These are phyloP conservation scores for Kodamaea alishanica DNA, from an alignment of 1,139 yeast genomes.

Conservation along the genomic window DNA sequence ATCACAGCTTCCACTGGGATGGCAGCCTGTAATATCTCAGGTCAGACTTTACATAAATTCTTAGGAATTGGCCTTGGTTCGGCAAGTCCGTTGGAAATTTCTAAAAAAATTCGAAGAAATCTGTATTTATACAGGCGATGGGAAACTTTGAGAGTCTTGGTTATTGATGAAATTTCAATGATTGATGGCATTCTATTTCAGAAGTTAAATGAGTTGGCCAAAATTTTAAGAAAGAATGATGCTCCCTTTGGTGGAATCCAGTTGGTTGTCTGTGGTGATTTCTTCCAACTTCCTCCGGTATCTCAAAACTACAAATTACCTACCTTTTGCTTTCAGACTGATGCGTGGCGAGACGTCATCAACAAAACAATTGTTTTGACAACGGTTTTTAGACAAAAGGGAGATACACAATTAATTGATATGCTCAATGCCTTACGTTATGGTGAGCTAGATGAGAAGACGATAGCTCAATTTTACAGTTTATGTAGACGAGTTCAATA, in stretches of 20 bases:
- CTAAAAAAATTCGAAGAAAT: slow-evolving; percentile 45
- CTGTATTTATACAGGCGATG: slow-evolving; percentile 49
- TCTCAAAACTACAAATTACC: slow-evolving; percentile 34
- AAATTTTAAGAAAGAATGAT: slow-evolving; percentile 44
- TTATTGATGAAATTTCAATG: slow-evolving; percentile 90
- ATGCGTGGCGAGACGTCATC: slow-evolving; percentile 53
- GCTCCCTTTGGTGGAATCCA: slow-evolving; percentile 89
- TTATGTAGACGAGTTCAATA: slow-evolving; percentile 55
- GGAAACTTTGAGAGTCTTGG: slow-evolving; percentile 57
- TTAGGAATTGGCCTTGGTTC: slow-evolving; percentile 75
- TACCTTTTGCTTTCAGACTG: slow-evolving; percentile 56
- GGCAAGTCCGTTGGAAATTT: slow-evolving; percentile 42
- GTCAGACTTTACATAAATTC: slow-evolving; percentile 74
- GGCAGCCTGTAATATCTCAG: slow-evolving; percentile 87
- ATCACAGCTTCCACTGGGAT: slow-evolving; percentile 90
- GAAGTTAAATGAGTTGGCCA: slow-evolving; percentile 65
- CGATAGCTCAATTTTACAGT: slow-evolving; percentile 41
- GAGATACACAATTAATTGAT: slow-evolving; percentile 62
- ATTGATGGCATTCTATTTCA: slow-evolving; percentile 73
- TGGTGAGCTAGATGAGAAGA: slow-evolving; percentile 52
- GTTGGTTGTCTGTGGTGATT: slow-evolving; percentile 81
- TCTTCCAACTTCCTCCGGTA: slow-evolving; percentile 89
- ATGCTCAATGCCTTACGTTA: slow-evolving; percentile 73
- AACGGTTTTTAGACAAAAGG: slow-evolving; percentile 68
- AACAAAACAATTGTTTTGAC: slow-evolving; percentile 55